phyloP scores from a whole-genome alignment of 1,139 yeast species.

The Pichia sp. region DNA sequence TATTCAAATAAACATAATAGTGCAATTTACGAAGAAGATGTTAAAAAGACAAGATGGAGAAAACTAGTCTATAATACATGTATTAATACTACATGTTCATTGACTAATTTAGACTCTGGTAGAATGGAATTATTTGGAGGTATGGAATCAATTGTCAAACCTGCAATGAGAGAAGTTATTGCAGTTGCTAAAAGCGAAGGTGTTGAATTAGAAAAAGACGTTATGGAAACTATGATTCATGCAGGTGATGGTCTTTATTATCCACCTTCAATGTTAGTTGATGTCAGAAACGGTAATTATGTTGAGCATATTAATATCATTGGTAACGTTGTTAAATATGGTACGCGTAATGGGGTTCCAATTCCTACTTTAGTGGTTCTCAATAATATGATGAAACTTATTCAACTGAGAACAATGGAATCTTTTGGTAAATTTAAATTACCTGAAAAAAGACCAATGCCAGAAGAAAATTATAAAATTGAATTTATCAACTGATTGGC shows the following conservation, averaged over 20 bases:
- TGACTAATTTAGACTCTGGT: slow-evolving; percentile 52
- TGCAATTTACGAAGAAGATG: slow-evolving; percentile 41
- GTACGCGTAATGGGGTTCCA: slow-evolving; percentile 43
- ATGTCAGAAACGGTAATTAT: slow-evolving; percentile 58
- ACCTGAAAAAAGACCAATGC: slow-evolving; percentile 35
- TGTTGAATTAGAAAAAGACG: slow-evolving; percentile 28
- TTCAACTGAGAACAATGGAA: slow-evolving; percentile 55
- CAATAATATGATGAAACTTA: slow-evolving; percentile 49
- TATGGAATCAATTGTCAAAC: slow-evolving; percentile 41
- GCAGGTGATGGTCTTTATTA: slow-evolving; percentile 15
- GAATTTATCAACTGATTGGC: background rate
- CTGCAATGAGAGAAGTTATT: slow-evolving; percentile 60
- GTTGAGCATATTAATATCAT: slow-evolving; percentile 65
- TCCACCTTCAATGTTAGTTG: slow-evolving; percentile 38
- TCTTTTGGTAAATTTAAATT: slow-evolving; percentile 37
- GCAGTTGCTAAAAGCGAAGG: slow-evolving; percentile 59
- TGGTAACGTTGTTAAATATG: slow-evolving; percentile 63
- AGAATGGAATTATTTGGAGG: slow-evolving; percentile 50
- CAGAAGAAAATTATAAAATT: slow-evolving; percentile 19
- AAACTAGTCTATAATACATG: slow-evolving; percentile 64
- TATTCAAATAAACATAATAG: slow-evolving; percentile 42
- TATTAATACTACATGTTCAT: slow-evolving; percentile 53
- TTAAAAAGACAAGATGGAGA: slow-evolving; percentile 59
- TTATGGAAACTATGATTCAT: slow-evolving; percentile 13
- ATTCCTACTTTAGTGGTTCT: slow-evolving; percentile 54